Base-by-base conservation (phyloP, 345 rosid genomes). In the Camelina neglecta region DNA sequence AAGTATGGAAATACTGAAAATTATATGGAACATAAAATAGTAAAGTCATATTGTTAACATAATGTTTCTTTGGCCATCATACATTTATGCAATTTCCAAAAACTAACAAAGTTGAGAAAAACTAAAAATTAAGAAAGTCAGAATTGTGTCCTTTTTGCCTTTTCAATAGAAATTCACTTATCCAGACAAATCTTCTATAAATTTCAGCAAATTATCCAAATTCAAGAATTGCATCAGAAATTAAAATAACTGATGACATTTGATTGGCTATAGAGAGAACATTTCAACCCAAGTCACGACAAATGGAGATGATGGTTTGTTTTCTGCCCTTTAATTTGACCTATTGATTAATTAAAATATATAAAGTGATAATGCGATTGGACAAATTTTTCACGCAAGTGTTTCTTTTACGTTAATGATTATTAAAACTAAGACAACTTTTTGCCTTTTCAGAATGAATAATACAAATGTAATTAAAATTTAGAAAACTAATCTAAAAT, bases 401-500 rank as follows among this genome's bases (percentile, higher is more conserved):
- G 48, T 61, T 66, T 61, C 45, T 13, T 13, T 60, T 42, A 11
- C 55, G 62, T 69, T 62, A 24, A 70, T 70, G 45, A 70, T 47
- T 77, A 77, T 69, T 58, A 71, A 71, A 76, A 64, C 2, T 71
- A 1, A 71, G 53, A 48, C 67, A 60, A 60, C 64, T 78, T 42
- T 72, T 42, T 31, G 31, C 57, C 48, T 61, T 74, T 16, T 2
- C 53, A 48, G 2, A 48, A 16, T 16, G 24, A 23, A 68, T 42
- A n/a, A 62, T 36, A 23, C 13, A 65, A 65, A 23, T 63, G 9
- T 33, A 75, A 50, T 71, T 59, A 87, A 75, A 60, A 60, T 65
- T 65, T 76, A 82, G 48, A 81, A 81, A 93, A 86, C 90, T 89
- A 86, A 91, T 85, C 91, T 85, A 89, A 85, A 90, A 86, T 82